A percentile compares a stretch with the other conserved stretches of the same genome.
Conservation (phyloP, 1,284 basidiomycete species). For the Melampsora abietis-canadensis region DNA sequence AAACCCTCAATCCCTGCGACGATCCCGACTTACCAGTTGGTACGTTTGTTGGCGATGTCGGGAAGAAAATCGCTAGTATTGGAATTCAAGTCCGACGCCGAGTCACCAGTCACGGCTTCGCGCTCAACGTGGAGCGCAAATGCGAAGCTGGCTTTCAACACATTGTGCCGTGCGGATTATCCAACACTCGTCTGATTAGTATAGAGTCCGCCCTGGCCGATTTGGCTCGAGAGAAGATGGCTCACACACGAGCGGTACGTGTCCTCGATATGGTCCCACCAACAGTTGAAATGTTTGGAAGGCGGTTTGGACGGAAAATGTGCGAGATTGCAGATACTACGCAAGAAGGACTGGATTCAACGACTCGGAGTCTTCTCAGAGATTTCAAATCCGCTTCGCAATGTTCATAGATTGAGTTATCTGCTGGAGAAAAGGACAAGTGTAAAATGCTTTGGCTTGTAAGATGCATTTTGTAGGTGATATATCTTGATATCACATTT, state of each 20-base stretch:
- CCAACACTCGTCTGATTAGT: conserved; percentile 70
- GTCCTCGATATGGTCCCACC: conserved; percentile 47
- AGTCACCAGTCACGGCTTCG: conserved; percentile 90
- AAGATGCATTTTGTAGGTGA: no score
- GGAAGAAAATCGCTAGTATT: conserved; percentile 82
- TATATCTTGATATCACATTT: no score
- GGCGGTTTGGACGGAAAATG: conserved; percentile 52
- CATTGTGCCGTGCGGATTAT: conserved; percentile 87
- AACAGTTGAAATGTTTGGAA: conserved; percentile 48
- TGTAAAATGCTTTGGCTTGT: no score
- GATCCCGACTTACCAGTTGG: conserved; percentile 34
- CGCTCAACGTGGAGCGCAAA: conserved; percentile 80
- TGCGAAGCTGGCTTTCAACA: conserved; percentile 78
- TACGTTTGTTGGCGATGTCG: conserved; percentile 50
- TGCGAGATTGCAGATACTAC: conserved; percentile 50
- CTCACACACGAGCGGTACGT: conserved; percentile 29
- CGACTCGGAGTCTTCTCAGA: conserved; percentile 1
- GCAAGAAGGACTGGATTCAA: conserved; percentile 22
- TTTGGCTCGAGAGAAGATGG: not conserved
- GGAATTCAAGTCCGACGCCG: conserved; percentile 94
- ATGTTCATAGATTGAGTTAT: not conserved
- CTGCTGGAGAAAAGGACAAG: not conserved
- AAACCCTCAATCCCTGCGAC: conserved; percentile 38
- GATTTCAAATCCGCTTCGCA: not conserved
- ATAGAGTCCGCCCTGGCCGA: conserved; percentile 46